phyloP scores from a whole-genome alignment of 257 asterid genomes.

The Buddleja alternifolia region DNA sequence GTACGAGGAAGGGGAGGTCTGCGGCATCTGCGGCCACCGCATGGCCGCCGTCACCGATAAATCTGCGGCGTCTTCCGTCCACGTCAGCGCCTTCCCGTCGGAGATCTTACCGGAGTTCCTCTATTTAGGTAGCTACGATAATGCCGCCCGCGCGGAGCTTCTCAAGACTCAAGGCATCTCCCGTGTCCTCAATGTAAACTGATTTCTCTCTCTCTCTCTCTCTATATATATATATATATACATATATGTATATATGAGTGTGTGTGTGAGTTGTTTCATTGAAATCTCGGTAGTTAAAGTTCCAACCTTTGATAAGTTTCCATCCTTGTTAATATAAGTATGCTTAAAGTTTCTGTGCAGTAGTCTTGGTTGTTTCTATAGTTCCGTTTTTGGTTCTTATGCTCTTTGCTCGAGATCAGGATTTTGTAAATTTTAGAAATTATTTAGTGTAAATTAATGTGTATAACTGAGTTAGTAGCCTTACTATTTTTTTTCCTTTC shows the following conservation, averaged over 20 bases:
- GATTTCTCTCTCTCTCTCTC: not conserved
- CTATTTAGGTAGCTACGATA: conserved; percentile 87
- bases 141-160: conserved; percentile 92
- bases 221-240: no score
- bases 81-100: conserved; percentile 87
- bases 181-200: conserved; percentile 77
- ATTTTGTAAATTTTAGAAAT: no score
- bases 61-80: conserved; percentile 43
- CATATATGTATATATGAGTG: no score
- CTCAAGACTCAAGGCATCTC: conserved; percentile 95
- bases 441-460: not conserved
- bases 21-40: conserved; percentile 94
- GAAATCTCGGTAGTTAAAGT: not conserved
- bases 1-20: conserved; percentile 90
- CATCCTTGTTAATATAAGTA: no score
- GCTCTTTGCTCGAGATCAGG: no score
- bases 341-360: no score
- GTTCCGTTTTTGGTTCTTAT: no score
- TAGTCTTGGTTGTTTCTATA: no score
- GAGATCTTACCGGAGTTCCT: conserved; percentile 97
- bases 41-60: conserved; percentile 55
- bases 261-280: no score
- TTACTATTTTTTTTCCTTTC: not conserved
- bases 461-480: not conserved
- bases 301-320: not conserved